phyloP scores from a whole-genome alignment of 495 filamentous ascomycete species.

The Penicillium paradoxum region DNA sequence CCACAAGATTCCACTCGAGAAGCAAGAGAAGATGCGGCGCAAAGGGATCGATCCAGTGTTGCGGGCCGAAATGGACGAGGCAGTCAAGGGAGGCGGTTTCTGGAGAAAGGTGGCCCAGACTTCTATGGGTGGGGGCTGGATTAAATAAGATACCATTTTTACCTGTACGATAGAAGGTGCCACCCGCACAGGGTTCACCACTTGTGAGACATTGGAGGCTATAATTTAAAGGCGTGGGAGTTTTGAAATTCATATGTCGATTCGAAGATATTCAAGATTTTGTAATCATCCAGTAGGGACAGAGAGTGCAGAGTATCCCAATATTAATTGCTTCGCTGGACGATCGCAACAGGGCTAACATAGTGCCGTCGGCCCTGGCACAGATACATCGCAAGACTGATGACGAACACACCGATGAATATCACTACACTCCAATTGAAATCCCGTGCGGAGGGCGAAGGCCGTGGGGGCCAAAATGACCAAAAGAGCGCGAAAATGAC shows the following conservation, averaged over 20 bases:
- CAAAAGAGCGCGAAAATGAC: constrained; percentile 39
- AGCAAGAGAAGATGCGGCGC: constrained; percentile 13
- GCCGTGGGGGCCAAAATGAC: constrained; percentile 38
- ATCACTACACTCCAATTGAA: constrained; percentile 51
- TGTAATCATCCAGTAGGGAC: too few relatives aligned
- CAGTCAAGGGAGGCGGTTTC: not conserved
- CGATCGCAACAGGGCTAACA: constrained; percentile 23
- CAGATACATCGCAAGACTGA: constrained; percentile 32
- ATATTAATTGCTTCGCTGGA: not conserved
- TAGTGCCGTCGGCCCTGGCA: constrained; percentile 25
- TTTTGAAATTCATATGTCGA: not conserved
- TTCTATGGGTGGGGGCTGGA: not conserved
- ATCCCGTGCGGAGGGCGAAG: constrained; percentile 33
- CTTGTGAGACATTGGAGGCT: too few relatives aligned
- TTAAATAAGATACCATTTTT: not conserved
- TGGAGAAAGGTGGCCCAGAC: not conserved
- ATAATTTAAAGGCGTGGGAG: too few relatives aligned
- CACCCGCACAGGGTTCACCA: not conserved
- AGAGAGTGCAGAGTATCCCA: too few relatives aligned
- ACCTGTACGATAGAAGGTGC: not conserved
- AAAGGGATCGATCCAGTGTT: not conserved
- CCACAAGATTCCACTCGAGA: constrained; percentile 19
- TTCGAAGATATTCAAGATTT: not conserved
- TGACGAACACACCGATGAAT: constrained; percentile 32
- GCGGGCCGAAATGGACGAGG: not conserved